A percentile compares a stretch with the other conserved stretches of the same genome.
phyloP scores from a whole-genome alignment of 345 rosid species.

The Rhodomyrtus tomentosa region DNA sequence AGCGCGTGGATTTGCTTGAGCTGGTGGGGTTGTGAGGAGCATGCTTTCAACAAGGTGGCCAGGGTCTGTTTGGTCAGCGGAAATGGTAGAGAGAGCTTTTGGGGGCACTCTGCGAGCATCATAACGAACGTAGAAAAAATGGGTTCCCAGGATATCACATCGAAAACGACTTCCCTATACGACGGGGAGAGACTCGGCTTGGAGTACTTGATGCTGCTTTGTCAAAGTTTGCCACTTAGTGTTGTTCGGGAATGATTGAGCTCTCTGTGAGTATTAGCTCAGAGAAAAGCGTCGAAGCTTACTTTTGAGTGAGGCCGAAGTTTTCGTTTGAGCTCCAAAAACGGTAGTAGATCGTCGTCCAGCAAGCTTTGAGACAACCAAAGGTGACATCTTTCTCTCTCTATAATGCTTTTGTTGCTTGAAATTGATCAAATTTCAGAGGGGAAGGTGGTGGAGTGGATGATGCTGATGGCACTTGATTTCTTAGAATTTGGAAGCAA shows the following conservation, averaged over 20 bases:
- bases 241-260: background rate
- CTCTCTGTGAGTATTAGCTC: background rate
- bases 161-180: background rate
- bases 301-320: background rate
- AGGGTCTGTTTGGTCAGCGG: conserved; percentile 23
- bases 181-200: background rate
- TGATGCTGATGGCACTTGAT: background rate
- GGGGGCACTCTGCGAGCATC: background rate
- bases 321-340: background rate
- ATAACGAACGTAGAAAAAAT: background rate
- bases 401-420: background rate
- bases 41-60: conserved; percentile 12
- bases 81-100: background rate
- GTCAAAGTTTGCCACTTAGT: background rate
- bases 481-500: background rate
- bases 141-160: background rate
- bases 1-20: conserved; percentile 29
- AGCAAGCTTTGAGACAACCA: background rate
- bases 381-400: background rate
- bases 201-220: background rate
- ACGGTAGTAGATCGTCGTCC: background rate
- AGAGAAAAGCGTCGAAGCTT: background rate
- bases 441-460: too few species aligned
- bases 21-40: conserved; percentile 15
- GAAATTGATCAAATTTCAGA: background rate